Evolutionary conservation across 2,329 filamentous ascomycete species (phyloP).

Genomic region (Raffaelea albimanens): DNA sequence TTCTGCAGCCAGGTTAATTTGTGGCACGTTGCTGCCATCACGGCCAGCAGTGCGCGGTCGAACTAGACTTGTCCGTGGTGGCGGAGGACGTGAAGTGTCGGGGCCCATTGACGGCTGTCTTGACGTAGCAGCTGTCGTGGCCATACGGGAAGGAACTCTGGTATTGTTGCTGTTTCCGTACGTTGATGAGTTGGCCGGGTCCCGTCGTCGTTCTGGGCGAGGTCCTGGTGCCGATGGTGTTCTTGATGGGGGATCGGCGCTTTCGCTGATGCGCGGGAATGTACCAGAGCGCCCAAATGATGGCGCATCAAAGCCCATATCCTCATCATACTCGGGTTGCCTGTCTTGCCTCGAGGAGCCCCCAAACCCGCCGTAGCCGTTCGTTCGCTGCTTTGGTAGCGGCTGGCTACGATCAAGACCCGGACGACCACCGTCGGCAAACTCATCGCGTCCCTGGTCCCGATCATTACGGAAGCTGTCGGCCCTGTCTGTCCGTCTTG

Average conservation of each 20-base stretch:
- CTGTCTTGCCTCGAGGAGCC: slow-evolving; percentile 26
- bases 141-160: slow-evolving; percentile 10
- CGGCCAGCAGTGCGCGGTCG: slow-evolving; percentile 30
- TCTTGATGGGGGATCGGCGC: slow-evolving; percentile 28
- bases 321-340: slow-evolving; percentile 10
- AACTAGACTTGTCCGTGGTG: slow-evolving; percentile 40
- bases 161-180: slow-evolving; percentile 1
- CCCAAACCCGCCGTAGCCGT: slow-evolving; percentile 51
- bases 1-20: slow-evolving; percentile 47
- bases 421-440: too few species aligned
- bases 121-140: slow-evolving; percentile 14
- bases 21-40: slow-evolving; percentile 23
- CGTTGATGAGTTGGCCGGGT: slow-evolving; percentile 12
- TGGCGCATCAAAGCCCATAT: slow-evolving; percentile 27
- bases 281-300: slow-evolving; percentile 40
- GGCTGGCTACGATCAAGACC: slow-evolving; percentile 1
- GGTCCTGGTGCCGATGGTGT: slow-evolving; percentile 38
- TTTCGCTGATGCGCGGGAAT: slow-evolving; percentile 34
- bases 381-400: slow-evolving; percentile 33
- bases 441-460: too few species aligned
- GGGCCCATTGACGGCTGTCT: slow-evolving; percentile 35
- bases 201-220: slow-evolving; percentile 27
- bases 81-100: slow-evolving; percentile 42
- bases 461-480: too few species aligned
- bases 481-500: too few species aligned